phyloP scores from a whole-genome alignment of 2,329 filamentous ascomycete species.

The Rhynchosporium agropyri region DNA sequence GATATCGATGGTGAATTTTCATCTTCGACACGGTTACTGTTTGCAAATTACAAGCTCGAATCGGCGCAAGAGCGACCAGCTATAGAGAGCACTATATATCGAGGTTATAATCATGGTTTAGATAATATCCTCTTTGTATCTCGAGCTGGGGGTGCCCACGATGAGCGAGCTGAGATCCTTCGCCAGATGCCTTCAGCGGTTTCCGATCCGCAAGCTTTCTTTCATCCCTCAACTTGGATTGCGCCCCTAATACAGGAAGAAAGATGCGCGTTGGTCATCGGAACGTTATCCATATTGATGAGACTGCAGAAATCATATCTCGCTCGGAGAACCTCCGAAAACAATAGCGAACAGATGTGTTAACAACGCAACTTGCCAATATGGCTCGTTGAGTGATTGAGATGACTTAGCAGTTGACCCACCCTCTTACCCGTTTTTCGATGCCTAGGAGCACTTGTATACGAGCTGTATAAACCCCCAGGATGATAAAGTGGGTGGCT shows the following conservation, averaged over 20 bases:
- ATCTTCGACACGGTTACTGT: background rate
- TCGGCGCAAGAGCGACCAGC: background rate
- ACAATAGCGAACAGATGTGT: background rate
- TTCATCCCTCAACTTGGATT: background rate
- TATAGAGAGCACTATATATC: background rate
- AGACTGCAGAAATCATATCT: constrained; percentile 4
- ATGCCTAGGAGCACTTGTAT: background rate
- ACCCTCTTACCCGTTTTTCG: background rate
- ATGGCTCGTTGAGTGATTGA: constrained; percentile 1
- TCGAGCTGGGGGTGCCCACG: background rate
- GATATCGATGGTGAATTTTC: background rate
- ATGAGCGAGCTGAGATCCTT: constrained; percentile 4
- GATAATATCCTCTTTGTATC: background rate
- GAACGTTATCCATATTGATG: background rate
- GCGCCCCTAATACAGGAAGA: background rate
- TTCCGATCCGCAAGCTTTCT: constrained; percentile 4
- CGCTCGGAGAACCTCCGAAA: background rate
- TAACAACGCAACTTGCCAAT: background rate
- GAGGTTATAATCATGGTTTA: background rate
- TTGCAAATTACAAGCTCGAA: background rate
- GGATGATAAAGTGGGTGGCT: constrained; percentile 4
- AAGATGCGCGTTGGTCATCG: background rate
- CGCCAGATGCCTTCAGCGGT: background rate
- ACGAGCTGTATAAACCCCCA: constrained; percentile 1
- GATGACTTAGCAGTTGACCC: background rate